Conservation (phyloP, 148 eudicot species). For the Nepenthes gracilis region DNA sequence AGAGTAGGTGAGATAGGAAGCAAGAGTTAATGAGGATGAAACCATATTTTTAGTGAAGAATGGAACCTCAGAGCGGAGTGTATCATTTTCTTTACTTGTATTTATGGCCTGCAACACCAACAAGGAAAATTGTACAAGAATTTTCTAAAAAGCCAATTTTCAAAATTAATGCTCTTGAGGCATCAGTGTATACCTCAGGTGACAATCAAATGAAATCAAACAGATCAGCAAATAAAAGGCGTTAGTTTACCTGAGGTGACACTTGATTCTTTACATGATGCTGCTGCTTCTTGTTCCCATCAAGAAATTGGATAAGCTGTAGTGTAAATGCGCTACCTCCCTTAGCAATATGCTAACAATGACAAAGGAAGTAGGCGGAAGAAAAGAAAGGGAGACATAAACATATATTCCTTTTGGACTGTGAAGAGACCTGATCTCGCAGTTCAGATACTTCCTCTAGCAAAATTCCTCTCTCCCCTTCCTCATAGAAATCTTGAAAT, state of each 20-base stretch:
- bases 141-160: background rate
- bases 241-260: constrained; percentile 26
- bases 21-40: background rate
- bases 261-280: constrained; percentile 14
- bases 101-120: constrained; percentile 26
- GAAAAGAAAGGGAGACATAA: background rate
- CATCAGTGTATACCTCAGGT: background rate
- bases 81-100: constrained; percentile 18
- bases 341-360: background rate
- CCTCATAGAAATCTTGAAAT: constrained; percentile 89
- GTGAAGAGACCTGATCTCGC: constrained; percentile 56
- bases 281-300: constrained; percentile 34
- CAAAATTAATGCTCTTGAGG: background rate
- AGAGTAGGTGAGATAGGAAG: background rate
- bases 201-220: background rate
- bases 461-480: constrained; percentile 89
- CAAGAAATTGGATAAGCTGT: constrained; percentile 51
- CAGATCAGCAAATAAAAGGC: background rate
- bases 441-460: constrained; percentile 76
- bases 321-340: constrained; percentile 13
- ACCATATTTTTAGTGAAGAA: background rate
- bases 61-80: constrained; percentile 42
- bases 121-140: background rate
- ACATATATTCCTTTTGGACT: background rate
- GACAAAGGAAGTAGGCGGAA: background rate